Percentiles rank a stretch among this genome's conserved stretches.
Evolutionary conservation across 257 asterid species (phyloP).

Genomic region (Salvia rosmarinus): DNA sequence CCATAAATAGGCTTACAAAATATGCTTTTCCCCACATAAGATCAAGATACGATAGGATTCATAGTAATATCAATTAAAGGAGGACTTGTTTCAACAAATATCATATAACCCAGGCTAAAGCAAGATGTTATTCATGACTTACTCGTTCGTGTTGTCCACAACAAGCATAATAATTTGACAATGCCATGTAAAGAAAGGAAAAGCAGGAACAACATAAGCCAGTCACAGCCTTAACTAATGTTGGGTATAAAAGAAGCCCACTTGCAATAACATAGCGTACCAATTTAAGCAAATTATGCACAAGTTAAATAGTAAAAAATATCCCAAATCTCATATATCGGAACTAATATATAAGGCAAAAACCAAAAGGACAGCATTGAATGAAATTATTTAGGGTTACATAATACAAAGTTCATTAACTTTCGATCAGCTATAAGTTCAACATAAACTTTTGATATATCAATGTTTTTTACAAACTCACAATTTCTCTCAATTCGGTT

Average conservation of each 20-base stretch:
- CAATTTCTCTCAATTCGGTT: not conserved
- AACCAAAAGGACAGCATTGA: not conserved
- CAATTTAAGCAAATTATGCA: not conserved
- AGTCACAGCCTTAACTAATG: not conserved
- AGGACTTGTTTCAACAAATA: conserved; percentile 1
- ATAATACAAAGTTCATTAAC: not conserved
- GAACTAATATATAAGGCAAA: not conserved
- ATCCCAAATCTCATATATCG: not conserved
- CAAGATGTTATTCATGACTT: not conserved
- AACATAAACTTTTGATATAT: not conserved
- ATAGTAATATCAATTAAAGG: not conserved
- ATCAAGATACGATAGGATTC: not conserved
- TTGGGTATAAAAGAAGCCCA: not conserved
- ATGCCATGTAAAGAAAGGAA: not conserved
- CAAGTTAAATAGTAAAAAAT: not conserved
- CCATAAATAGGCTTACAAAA: not conserved
- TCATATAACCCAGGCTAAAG: not conserved
- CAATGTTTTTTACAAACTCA: not conserved
- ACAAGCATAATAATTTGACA: not conserved
- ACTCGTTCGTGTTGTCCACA: not conserved
- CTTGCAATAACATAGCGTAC: not conserved
- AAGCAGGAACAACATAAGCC: conserved; percentile 1
- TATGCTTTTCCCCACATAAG: not conserved
- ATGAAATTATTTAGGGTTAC: not conserved
- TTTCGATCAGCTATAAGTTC: not conserved